Percentiles rank a stretch among this genome's conserved stretches.
phyloP scores from a whole-genome alignment of 139 green algal genomes.

The Eudorina sp. region DNA sequence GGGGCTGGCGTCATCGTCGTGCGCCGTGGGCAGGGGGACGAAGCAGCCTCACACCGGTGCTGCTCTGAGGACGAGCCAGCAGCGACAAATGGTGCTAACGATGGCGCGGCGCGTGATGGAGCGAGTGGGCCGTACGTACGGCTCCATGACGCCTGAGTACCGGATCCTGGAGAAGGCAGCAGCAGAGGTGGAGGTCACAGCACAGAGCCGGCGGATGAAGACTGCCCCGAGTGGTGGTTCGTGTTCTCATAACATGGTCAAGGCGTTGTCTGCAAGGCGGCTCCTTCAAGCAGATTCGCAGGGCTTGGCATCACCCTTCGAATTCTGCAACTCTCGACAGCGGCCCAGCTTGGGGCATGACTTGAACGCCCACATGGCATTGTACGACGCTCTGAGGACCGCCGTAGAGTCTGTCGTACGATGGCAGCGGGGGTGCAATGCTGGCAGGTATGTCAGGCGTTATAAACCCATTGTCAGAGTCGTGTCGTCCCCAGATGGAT shows the following conservation, averaged over 20 bases:
- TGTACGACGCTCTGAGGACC: conserved; percentile 33
- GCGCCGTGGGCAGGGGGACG: not conserved
- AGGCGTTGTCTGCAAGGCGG: no score
- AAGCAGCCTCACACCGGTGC: not conserved
- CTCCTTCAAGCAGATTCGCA: no score
- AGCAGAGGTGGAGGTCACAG: not conserved
- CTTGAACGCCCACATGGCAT: conserved; percentile 33
- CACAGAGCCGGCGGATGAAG: not conserved
- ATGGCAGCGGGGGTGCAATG: conserved; percentile 46
- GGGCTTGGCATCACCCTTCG: not conserved
- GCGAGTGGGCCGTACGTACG: conserved; percentile 29
- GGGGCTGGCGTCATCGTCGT: not conserved
- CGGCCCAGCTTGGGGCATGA: conserved; percentile 28
- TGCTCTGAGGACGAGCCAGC: not conserved
- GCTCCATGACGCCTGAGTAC: not conserved
- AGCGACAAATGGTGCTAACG: not conserved
- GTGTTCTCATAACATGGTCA: no score
- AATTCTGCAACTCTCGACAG: not conserved
- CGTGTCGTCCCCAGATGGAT: no score
- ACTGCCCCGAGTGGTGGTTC: not conserved
- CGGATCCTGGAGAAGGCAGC: conserved; percentile 12
- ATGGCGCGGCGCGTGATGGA: conserved; percentile 24
- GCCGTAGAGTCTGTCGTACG: conserved; percentile 40
- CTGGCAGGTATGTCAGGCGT: conserved; percentile 39
- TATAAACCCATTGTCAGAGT: no score